Conservation (phyloP, 176 grass and related monocot species). For the Phoenix roebelenii region DNA sequence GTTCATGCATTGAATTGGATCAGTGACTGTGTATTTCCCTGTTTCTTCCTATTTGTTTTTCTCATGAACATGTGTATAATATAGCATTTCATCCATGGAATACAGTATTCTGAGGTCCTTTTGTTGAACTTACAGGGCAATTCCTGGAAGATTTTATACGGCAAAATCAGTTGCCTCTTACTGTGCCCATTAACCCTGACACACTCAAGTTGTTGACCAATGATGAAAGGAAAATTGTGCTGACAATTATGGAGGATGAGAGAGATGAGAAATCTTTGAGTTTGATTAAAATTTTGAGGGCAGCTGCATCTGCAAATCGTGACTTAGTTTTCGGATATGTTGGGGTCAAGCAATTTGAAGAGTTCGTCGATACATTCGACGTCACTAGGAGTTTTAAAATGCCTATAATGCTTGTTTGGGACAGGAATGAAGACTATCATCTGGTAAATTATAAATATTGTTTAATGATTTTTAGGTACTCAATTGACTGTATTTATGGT, state of each 20-base stretch:
- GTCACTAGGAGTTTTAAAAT: conserved; percentile 60
- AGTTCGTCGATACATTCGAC: conserved; percentile 85
- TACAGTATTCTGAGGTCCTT: background rate
- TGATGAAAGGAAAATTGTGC: conserved; percentile 76
- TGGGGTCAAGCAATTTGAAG: conserved; percentile 82
- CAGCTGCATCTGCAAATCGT: conserved; percentile 78
- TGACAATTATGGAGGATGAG: conserved; percentile 78
- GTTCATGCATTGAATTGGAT: too few relatives aligned
- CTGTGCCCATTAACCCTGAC: conserved; percentile 80
- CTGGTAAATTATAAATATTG: conserved; percentile 28
- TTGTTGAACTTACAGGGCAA: conserved; percentile 31
- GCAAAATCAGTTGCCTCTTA: conserved; percentile 73
- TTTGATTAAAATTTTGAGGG: conserved; percentile 72
- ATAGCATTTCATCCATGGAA: too few relatives aligned
- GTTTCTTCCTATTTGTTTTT: background rate
- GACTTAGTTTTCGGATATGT: conserved; percentile 90
- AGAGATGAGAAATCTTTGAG: conserved; percentile 49
- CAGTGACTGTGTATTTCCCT: too few relatives aligned
- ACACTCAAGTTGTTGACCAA: conserved; percentile 82
- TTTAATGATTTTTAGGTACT: too few relatives aligned
- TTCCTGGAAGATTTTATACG: conserved; percentile 90
- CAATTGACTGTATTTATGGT: too few relatives aligned
- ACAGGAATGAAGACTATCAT: conserved; percentile 90
- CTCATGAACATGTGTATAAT: background rate
- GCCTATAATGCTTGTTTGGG: conserved; percentile 86